These are phyloP conservation scores for Comarum palustre DNA, from an alignment of 306 rosid species.

Conservation along the genomic window DNA sequence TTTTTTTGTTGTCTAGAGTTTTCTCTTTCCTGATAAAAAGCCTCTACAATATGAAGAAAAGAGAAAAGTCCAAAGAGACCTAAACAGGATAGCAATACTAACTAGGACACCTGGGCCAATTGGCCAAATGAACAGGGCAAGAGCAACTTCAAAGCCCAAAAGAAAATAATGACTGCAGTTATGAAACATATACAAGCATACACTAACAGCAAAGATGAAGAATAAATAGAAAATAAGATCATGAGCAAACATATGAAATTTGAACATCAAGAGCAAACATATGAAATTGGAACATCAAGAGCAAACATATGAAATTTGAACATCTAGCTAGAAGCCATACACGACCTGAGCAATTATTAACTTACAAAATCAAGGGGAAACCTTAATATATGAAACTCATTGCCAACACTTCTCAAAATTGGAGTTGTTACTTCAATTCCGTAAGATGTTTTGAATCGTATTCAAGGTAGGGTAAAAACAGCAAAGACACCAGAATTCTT, in stretches of 20 bases:
- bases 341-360: neutral
- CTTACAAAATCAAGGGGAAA: neutral
- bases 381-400: neutral
- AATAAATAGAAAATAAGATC: neutral
- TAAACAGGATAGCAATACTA: neutral
- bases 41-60: neutral
- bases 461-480: neutral
- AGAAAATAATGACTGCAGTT: neutral
- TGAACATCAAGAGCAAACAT: too few relatives aligned
- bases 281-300: too few relatives aligned
- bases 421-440: neutral
- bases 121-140: neutral
- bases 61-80: neutral
- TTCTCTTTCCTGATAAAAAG: neutral
- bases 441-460: neutral
- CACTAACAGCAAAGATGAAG: neutral
- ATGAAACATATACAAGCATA: neutral
- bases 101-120: neutral
- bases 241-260: too few relatives aligned
- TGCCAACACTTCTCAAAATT: neutral
- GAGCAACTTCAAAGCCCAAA: neutral
- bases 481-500: neutral
- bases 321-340: neutral
- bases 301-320: neutral
- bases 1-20: neutral